Percentiles rank a stretch among this genome's conserved stretches.
These are phyloP conservation scores for Lumnitzera littorea DNA, from an alignment of 345 rosid genomes.

Conservation along the genomic window DNA sequence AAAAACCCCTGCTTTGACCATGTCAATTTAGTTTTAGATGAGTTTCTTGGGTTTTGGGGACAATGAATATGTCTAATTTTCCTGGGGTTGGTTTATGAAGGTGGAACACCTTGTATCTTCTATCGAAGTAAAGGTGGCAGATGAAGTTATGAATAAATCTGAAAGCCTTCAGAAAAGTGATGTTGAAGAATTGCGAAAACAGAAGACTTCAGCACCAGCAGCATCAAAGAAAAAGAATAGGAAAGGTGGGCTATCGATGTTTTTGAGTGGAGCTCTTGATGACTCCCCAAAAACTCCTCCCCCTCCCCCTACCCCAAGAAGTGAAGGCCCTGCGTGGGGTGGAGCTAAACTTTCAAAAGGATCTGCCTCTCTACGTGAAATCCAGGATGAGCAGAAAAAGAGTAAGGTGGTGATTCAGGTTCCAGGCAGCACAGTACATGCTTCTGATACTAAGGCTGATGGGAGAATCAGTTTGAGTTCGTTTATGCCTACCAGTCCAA, in stretches of 20 bases:
- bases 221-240: conserved; percentile 69
- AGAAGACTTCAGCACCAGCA: conserved; percentile 28
- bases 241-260: conserved; percentile 96
- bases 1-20: too few species aligned
- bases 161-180: conserved; percentile 33
- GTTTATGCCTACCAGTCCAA: conserved; percentile 66
- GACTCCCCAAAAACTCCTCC: conserved; percentile 43
- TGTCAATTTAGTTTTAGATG: too few species aligned
- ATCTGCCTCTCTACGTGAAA: conserved; percentile 69
- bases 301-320: conserved; percentile 55
- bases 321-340: conserved; percentile 95
- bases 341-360: conserved; percentile 79
- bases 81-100: conserved; percentile 24
- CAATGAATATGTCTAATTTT: too few species aligned
- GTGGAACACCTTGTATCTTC: conserved; percentile 8
- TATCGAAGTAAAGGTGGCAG: conserved; percentile 17
- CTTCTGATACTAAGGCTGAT: conserved; percentile 23
- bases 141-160: conserved; percentile 27
- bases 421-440: conserved; percentile 30
- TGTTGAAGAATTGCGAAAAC: conserved; percentile 26
- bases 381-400: conserved; percentile 87
- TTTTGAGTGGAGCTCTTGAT: conserved; percentile 95
- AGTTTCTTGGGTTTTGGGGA: too few species aligned
- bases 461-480: conserved; percentile 66
- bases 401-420: conserved; percentile 25